phyloP scores from a whole-genome alignment of 1,284 basidiomycete genomes.

The Tremellales sp. region DNA sequence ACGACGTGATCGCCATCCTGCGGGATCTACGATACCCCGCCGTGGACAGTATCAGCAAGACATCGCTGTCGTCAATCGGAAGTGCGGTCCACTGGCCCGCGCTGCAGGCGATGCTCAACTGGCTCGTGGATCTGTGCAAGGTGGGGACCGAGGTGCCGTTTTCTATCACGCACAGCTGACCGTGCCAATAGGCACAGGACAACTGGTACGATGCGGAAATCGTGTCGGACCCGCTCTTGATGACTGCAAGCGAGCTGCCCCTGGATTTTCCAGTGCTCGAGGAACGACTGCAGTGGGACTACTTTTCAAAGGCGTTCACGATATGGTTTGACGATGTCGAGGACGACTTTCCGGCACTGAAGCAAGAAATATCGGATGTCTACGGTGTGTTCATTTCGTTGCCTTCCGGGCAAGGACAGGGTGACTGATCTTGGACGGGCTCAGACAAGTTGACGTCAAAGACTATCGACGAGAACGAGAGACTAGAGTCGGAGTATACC shows the following conservation, averaged over 20 bases:
- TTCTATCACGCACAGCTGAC: conserved; percentile 6
- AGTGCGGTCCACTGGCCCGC: conserved; percentile 79
- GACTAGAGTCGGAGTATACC: conserved; percentile 29
- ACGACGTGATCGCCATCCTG: conserved; percentile 67
- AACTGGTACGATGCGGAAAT: conserved; percentile 60
- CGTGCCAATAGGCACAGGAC: conserved; percentile 51
- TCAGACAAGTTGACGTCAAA: conserved; percentile 28
- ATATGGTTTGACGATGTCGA: conserved; percentile 63
- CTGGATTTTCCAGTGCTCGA: conserved; percentile 51
- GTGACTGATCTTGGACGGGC: conserved; percentile 23
- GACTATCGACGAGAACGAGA: conserved; percentile 34
- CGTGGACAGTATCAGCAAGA: conserved; percentile 66
- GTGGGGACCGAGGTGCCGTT: conserved; percentile 47
- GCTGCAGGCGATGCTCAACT: conserved; percentile 75
- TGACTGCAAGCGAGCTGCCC: conserved; percentile 31
- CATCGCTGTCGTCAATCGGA: conserved; percentile 77
- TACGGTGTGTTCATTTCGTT: conserved; percentile 55
- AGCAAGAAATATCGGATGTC: conserved; percentile 64
- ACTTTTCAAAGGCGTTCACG: conserved; percentile 64
- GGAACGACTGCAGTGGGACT: conserved; percentile 69
- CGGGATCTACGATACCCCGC: conserved; percentile 73
- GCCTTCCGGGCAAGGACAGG: background rate
- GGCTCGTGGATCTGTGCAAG: conserved; percentile 74
- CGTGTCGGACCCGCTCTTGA: conserved; percentile 65
- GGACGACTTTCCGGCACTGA: conserved; percentile 68